Evolutionary conservation across 2,329 filamentous ascomycete genomes (phyloP).

Genomic region (Calcarisporium arbuscula): DNA sequence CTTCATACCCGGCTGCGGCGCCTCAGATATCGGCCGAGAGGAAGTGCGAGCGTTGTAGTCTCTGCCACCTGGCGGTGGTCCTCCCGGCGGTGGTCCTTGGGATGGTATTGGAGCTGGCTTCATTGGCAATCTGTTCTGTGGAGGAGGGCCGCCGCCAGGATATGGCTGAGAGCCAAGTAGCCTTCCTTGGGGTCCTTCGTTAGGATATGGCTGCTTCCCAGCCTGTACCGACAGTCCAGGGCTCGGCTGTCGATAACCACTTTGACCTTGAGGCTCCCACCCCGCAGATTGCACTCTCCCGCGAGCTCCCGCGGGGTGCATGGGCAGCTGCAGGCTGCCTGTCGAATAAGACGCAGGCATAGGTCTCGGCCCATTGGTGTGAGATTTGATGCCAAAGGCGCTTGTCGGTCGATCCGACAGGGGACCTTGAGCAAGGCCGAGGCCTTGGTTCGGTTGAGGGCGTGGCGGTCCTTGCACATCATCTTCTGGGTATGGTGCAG

Average conservation of each 20-base stretch:
- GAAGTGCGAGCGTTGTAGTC: slow-evolving; percentile 32
- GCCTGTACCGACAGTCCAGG: too few species aligned
- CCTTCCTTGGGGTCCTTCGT: slow-evolving; percentile 14
- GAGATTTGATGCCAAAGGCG: slow-evolving; percentile 49
- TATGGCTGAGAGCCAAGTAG: slow-evolving; percentile 21
- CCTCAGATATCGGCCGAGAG: slow-evolving; percentile 15
- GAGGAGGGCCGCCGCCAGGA: slow-evolving; percentile 22
- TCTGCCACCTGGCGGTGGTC: slow-evolving; percentile 13
- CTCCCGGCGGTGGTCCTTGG: slow-evolving; percentile 6
- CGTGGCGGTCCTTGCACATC: slow-evolving; percentile 30
- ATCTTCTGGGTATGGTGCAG: slow-evolving; percentile 48
- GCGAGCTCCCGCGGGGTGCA: slow-evolving; percentile 32
- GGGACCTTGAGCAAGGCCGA: slow-evolving; percentile 43
- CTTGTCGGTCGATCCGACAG: slow-evolving; percentile 43
- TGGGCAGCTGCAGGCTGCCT: slow-evolving; percentile 30
- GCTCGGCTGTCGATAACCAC: slow-evolving; percentile 30
- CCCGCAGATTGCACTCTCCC: slow-evolving; percentile 37
- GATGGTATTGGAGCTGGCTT: slow-evolving; percentile 13
- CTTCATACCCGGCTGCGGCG: slow-evolving; percentile 12
- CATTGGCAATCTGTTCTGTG: slow-evolving; percentile 24
- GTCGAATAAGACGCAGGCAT: slow-evolving; percentile 39
- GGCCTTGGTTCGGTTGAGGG: slow-evolving; percentile 38
- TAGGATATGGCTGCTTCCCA: slow-evolving; percentile 14
- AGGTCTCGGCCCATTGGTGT: slow-evolving; percentile 23
- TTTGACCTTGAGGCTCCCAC: slow-evolving; percentile 36